Percentiles rank a stretch among this genome's conserved stretches.
Conservation (phyloP, 192 early-diverging fungal species). For the Podila horticola region DNA sequence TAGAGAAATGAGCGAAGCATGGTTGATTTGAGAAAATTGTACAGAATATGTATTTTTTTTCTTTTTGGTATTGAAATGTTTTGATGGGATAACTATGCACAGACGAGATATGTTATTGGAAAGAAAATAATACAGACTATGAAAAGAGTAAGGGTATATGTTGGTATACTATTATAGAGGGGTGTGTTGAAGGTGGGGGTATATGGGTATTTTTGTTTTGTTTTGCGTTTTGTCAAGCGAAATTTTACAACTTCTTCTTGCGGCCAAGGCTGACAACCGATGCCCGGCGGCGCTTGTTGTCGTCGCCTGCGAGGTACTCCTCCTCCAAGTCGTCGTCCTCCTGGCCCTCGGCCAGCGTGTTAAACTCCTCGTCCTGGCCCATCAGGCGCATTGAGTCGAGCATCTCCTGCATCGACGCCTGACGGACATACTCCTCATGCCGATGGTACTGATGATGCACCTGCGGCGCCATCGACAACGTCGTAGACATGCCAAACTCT, state of each 20-base stretch:
- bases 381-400: conserved; percentile 1
- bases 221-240: no score
- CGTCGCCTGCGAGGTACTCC: background rate
- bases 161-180: background rate
- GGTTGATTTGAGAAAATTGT: no score
- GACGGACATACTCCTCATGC: background rate
- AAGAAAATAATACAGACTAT: background rate
- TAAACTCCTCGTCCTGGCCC: background rate
- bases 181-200: background rate
- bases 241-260: background rate
- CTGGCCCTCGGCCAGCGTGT: background rate
- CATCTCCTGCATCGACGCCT: background rate
- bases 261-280: background rate
- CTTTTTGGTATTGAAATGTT: no score
- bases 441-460: background rate
- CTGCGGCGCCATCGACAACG: background rate
- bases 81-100: no score
- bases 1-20: background rate
- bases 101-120: no score
- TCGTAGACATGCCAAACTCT: background rate
- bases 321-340: background rate
- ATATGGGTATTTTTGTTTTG: background rate
- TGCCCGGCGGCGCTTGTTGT: background rate
- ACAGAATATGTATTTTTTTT: no score
- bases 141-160: background rate